Base-by-base conservation (phyloP, 2,329 filamentous ascomycete genomes). In the Ophiostoma tasmaniense region DNA sequence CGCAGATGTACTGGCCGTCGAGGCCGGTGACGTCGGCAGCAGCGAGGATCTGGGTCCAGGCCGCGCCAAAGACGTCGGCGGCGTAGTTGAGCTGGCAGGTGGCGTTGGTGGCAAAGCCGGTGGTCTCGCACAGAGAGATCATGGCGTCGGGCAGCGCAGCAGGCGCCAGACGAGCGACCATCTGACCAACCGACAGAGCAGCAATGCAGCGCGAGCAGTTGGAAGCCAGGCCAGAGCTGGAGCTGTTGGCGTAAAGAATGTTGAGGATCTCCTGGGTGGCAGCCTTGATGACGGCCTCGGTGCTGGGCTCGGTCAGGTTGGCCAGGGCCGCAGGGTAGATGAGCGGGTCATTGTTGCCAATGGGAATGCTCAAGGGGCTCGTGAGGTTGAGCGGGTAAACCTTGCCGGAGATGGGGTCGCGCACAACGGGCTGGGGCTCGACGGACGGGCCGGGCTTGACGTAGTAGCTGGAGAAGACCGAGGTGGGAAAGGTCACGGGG, bases 1-100 rank as follows among this genome's bases (percentile, higher is more conserved):
- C 80, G 77, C 85, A 87, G 64, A 88, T 86, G 70, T 85, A 86
- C 68, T 80, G 76, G 5, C 85, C 85, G 74, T 88, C 85, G 2
- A 82, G 77, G 10, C 84, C 84, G 25, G 77, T 76, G 10, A 87
- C 78, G 73, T 87, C 80, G 8, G 84, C 84, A 61, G 81, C 78
- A 2, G 82, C 80, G 39, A 88, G 76, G 1, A 87, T 78, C 72
- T 87, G 85, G 4, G 84, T 84, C 84, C 84, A 87, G 68, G 85
- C 79, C 0, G 83, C 81, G 22, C 85, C 85, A 71, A 83, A 84
- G 20, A 77, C 82, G 20, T 77, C 75, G 2, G 80, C 78, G 1
- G 79, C 77, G 70, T 83, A 87, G 59, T 79, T 79, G 28, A 79
- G 77, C 67, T 80, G 76, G 72, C 85, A 87, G 0, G 79, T 79